Evolutionary conservation across 2,329 filamentous ascomycete species (phyloP).

Genomic region (Arthrinium puccinioides): DNA sequence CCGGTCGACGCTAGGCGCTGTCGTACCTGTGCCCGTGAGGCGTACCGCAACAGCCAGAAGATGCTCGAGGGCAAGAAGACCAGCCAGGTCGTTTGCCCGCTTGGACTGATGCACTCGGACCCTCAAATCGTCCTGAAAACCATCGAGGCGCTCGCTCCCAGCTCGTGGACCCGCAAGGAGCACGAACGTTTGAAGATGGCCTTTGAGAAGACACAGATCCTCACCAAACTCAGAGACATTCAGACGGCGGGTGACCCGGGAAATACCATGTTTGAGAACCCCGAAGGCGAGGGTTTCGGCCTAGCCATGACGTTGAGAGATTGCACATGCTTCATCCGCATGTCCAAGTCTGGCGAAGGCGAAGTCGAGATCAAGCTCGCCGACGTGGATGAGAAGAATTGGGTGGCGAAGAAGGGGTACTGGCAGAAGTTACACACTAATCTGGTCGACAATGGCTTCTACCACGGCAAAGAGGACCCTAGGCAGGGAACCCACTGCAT

Average conservation of each 20-base stretch:
- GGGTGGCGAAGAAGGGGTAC: constrained; percentile 56
- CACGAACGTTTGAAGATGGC: constrained; percentile 26
- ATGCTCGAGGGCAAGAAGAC: constrained; percentile 26
- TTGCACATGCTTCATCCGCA: constrained; percentile 66
- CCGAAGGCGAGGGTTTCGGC: constrained; percentile 40
- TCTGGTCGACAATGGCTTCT: constrained; percentile 63
- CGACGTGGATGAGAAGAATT: constrained; percentile 72
- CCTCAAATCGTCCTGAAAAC: constrained; percentile 35
- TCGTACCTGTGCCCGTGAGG: constrained; percentile 61
- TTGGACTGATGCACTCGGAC: constrained; percentile 52
- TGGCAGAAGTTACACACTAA: constrained; percentile 59
- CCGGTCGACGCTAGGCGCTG: constrained; percentile 57
- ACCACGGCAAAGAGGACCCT: constrained; percentile 28
- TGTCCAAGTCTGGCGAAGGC: constrained; percentile 27
- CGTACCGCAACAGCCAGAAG: constrained; percentile 37
- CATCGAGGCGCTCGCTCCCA: constrained; percentile 30
- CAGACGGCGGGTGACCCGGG: constrained; percentile 32
- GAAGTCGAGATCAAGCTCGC: constrained; percentile 55
- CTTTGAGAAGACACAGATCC: constrained; percentile 28
- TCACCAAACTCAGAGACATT: constrained; percentile 24
- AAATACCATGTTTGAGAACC: constrained; percentile 34
- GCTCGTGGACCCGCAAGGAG: constrained; percentile 21
- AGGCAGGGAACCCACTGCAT: constrained; percentile 20
- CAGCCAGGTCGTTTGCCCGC: constrained; percentile 49
- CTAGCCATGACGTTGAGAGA: constrained; percentile 77